These are phyloP conservation scores for Trichoderma gracile DNA, from an alignment of 2,329 filamentous ascomycete species.

Conservation along the genomic window DNA sequence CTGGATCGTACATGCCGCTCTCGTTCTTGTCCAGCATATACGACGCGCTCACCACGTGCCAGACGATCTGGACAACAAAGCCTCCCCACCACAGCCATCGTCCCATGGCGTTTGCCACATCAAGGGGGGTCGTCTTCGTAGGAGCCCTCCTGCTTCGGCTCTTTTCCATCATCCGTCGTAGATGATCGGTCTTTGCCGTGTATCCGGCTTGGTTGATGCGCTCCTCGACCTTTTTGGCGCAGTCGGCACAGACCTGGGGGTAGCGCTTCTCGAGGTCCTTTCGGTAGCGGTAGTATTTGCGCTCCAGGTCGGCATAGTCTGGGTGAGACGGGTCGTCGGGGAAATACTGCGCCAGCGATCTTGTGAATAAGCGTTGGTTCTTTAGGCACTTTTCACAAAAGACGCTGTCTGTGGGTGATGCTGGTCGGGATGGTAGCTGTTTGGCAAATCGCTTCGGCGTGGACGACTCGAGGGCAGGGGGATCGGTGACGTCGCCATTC, in stretches of 20 bases:
- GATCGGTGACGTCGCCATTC: constrained; percentile 88
- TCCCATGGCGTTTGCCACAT: constrained; percentile 46
- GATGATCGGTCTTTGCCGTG: constrained; percentile 78
- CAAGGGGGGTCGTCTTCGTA: constrained; percentile 42
- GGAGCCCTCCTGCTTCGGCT: constrained; percentile 45
- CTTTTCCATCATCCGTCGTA: constrained; percentile 73
- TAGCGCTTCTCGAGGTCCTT: constrained; percentile 76
- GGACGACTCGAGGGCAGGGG: constrained; percentile 56
- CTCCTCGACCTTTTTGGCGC: constrained; percentile 71
- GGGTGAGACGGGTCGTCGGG: constrained; percentile 64
- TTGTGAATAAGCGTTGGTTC: constrained; percentile 82
- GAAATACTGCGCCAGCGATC: constrained; percentile 77
- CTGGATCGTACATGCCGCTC: constrained; percentile 40
- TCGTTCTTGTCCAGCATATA: constrained; percentile 34
- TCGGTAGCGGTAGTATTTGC: constrained; percentile 68
- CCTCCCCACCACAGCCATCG: constrained; percentile 52
- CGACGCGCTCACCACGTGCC: constrained; percentile 47
- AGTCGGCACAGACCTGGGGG: constrained; percentile 82
- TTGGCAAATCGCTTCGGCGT: constrained; percentile 39
- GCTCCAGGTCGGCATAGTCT: constrained; percentile 67
- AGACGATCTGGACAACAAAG: constrained; percentile 49
- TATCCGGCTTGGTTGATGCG: constrained; percentile 73
- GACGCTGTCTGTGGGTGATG: constrained; percentile 41
- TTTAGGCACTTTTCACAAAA: constrained; percentile 80
- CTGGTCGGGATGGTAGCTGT: constrained; percentile 44